Evolutionary conservation across 2,329 filamentous ascomycete species (phyloP).

Genomic region (Aureobasidium namibiae): DNA sequence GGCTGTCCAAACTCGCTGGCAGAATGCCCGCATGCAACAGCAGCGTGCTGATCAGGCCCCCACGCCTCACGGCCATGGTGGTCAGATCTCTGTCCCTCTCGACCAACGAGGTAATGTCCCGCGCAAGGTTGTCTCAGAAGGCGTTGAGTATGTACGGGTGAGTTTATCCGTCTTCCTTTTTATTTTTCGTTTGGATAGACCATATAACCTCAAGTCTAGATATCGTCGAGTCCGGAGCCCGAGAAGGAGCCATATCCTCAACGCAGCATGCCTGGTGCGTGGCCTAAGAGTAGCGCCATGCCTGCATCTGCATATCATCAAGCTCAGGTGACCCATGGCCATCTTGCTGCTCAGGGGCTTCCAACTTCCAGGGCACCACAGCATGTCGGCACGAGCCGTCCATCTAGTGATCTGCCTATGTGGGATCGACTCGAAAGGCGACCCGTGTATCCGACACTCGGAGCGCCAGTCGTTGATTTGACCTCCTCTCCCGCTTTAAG

Average conservation of each 20-base stretch:
- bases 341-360: not conserved
- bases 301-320: not conserved
- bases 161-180: not conserved
- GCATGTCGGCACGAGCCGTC: not conserved
- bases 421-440: not conserved
- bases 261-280: not conserved
- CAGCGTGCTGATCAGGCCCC: not conserved
- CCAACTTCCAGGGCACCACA: not conserved
- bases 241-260: not conserved
- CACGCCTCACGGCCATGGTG: not conserved
- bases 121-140: not conserved
- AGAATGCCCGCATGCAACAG: slow-evolving; percentile 6
- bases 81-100: slow-evolving; percentile 8
- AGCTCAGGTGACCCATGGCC: not conserved
- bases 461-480: not conserved
- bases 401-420: not conserved
- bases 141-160: slow-evolving; percentile 12
- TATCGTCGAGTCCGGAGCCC: not conserved
- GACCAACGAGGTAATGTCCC: slow-evolving; percentile 11
- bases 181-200: not conserved
- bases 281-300: not conserved
- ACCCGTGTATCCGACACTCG: not conserved
- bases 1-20: slow-evolving; percentile 7
- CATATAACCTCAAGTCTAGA: not conserved
- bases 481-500: not conserved